Conservation (phyloP, 129 eudicot genomes). For the Arctium lappa region DNA sequence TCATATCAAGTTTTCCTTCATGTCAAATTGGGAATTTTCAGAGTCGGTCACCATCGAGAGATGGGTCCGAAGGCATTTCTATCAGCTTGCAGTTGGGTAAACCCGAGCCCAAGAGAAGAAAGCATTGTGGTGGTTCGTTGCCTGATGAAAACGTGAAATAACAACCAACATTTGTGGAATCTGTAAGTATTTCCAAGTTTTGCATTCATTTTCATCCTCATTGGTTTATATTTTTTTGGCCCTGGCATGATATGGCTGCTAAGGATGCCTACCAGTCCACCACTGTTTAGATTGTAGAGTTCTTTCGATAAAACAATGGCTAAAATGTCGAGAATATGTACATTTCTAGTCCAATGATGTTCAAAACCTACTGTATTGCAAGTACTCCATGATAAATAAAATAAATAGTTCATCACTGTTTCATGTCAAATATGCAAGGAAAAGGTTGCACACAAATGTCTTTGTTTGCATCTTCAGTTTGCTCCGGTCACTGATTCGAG, state of each 20-base stretch:
- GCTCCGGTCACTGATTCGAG: neutral
- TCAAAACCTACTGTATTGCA: slow-evolving; percentile 26
- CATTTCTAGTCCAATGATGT: slow-evolving; percentile 16
- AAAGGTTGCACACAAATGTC: neutral
- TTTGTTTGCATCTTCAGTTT: neutral
- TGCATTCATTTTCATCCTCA: slow-evolving; percentile 22
- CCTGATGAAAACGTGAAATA: slow-evolving; percentile 6
- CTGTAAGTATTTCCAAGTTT: slow-evolving; percentile 32
- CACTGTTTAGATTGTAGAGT: slow-evolving; percentile 29
- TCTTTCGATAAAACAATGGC: slow-evolving; percentile 24
- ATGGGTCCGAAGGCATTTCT: slow-evolving; percentile 37
- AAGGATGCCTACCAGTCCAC: slow-evolving; percentile 18
- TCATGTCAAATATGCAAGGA: neutral
- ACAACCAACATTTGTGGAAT: neutral
- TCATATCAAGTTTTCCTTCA: slow-evolving; percentile 48
- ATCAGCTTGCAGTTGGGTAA: slow-evolving; percentile 60
- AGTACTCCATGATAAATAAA: slow-evolving; percentile 21
- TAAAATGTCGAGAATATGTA: slow-evolving; percentile 24
- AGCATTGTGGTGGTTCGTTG: slow-evolving; percentile 33
- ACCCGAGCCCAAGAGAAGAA: slow-evolving; percentile 61
- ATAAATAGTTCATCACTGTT: neutral
- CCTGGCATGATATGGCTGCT: slow-evolving; percentile 29
- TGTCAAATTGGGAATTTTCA: slow-evolving; percentile 15
- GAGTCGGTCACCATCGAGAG: slow-evolving; percentile 31
- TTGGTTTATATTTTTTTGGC: slow-evolving; percentile 31